phyloP scores from a whole-genome alignment of 257 asterid species.

The Fraxinus cuspidata region DNA sequence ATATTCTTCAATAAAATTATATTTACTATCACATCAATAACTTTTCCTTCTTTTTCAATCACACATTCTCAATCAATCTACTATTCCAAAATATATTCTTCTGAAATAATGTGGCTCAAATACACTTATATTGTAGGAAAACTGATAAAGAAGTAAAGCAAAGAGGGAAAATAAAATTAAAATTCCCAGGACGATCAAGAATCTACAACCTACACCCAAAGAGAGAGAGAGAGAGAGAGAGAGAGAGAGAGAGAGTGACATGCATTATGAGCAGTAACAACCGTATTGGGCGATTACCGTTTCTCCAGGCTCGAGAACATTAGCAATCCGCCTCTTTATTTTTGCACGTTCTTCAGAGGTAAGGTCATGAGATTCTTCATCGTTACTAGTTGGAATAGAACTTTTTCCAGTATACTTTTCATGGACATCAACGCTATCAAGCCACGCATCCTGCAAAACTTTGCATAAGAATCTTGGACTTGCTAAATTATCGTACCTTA shows the following conservation, averaged over 20 bases:
- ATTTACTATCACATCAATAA: too few relatives aligned
- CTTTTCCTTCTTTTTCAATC: too few relatives aligned
- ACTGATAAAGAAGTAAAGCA: slow-evolving; percentile 10
- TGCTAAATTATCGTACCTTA: slow-evolving; percentile 21
- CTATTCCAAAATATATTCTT: too few relatives aligned
- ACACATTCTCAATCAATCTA: too few relatives aligned
- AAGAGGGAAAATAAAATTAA: slow-evolving; percentile 8
- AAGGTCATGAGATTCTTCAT: slow-evolving; percentile 71
- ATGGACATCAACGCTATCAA: slow-evolving; percentile 70
- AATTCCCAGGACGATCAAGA: slow-evolving; percentile 1
- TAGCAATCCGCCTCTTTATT: slow-evolving; percentile 88
- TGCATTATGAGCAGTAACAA: slow-evolving; percentile 6
- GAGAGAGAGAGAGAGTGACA: background rate
- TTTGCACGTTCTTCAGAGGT: slow-evolving; percentile 69
- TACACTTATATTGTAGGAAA: background rate
- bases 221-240: background rate
- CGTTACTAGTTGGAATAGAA: slow-evolving; percentile 30
- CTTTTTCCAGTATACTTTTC: slow-evolving; percentile 40
- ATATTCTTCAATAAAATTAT: too few relatives aligned
- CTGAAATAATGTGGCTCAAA: too few relatives aligned
- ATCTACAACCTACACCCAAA: background rate
- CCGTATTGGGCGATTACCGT: slow-evolving; percentile 47
- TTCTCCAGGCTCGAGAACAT: slow-evolving; percentile 87
- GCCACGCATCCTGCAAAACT: slow-evolving; percentile 92
- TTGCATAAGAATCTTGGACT: slow-evolving; percentile 19